phyloP scores from a whole-genome alignment of 2,329 filamentous ascomycete genomes.

The Parastagonospora avenae region DNA sequence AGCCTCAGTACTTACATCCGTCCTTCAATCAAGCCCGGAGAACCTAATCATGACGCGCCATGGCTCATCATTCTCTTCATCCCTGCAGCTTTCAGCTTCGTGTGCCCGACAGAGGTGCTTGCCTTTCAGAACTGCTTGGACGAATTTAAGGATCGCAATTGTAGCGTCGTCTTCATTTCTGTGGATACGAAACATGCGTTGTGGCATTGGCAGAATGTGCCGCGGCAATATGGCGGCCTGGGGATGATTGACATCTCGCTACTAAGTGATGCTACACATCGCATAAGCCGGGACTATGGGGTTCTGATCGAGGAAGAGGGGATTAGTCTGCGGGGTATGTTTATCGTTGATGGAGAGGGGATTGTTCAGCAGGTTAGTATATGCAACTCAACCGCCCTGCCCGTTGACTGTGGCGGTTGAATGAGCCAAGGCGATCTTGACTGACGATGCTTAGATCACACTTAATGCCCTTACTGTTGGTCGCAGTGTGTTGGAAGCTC shows the following conservation, averaged over 20 bases:
- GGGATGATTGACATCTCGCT: conserved; percentile 34
- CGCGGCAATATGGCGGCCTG: conserved; percentile 34
- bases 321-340: conserved; percentile 36
- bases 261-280: conserved; percentile 34
- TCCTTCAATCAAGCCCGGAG: conserved; percentile 7
- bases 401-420: background rate
- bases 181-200: conserved; percentile 39
- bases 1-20: conserved; percentile 28
- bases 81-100: conserved; percentile 38
- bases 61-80: conserved; percentile 42
- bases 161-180: conserved; percentile 32
- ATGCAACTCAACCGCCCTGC: background rate
- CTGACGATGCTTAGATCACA: conserved; percentile 21
- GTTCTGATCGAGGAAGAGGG: conserved; percentile 38
- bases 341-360: conserved; percentile 31
- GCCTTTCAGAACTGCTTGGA: conserved; percentile 37
- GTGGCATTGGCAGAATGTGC: conserved; percentile 39
- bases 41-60: conserved; percentile 10
- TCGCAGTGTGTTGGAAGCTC: conserved; percentile 37
- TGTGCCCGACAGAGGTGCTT: conserved; percentile 39
- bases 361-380: conserved; percentile 36
- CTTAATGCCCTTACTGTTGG: conserved; percentile 38
- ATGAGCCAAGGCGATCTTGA: background rate
- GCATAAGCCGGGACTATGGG: conserved; percentile 35
- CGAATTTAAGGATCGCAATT: conserved; percentile 34